A percentile compares a stretch with the other conserved stretches of the same genome.
These are phyloP conservation scores for Phytopythium montanum DNA, from an alignment of 352 stramenopile species.

Conservation along the genomic window DNA sequence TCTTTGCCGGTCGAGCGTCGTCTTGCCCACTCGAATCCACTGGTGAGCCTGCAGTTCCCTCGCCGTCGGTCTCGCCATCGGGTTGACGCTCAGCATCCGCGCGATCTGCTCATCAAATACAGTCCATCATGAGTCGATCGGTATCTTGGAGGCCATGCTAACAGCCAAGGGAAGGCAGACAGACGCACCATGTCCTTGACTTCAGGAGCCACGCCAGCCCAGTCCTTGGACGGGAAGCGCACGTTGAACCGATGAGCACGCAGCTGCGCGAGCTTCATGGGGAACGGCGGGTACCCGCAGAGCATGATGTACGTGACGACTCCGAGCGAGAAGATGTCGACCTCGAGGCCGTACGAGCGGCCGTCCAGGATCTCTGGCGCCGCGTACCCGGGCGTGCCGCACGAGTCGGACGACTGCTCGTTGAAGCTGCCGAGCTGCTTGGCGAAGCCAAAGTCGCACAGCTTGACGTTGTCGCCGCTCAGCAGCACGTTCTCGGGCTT, in stretches of 20 bases:
- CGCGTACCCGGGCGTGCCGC: constrained; percentile 80
- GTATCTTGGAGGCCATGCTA: background rate
- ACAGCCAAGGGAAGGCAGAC: background rate
- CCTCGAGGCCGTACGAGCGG: constrained; percentile 75
- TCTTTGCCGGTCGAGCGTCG: constrained; percentile 40
- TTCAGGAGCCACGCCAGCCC: constrained; percentile 45
- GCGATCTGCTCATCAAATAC: constrained; percentile 29
- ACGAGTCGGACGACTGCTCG: constrained; percentile 78
- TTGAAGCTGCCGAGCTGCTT: constrained; percentile 53
- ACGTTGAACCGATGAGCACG: constrained; percentile 82
- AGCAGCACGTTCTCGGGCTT: constrained; percentile 87
- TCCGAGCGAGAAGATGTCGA: constrained; percentile 89
- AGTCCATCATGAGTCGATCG: background rate
- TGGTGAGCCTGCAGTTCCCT: constrained; percentile 49
- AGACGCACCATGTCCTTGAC: constrained; percentile 60
- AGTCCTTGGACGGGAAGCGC: constrained; percentile 80
- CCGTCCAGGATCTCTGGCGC: constrained; percentile 83
- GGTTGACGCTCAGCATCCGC: constrained; percentile 74
- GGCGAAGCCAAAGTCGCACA: constrained; percentile 87
- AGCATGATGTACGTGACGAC: constrained; percentile 88
- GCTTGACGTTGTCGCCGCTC: constrained; percentile 68
- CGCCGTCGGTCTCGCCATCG: constrained; percentile 55
- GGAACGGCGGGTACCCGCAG: constrained; percentile 85
- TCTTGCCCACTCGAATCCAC: constrained; percentile 57
- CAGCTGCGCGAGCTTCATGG: constrained; percentile 84